Evolutionary conservation across 1,284 basidiomycete genomes (phyloP), one percentile per base, ranked within the genome.

Genomic region (Grifola frondosa): DNA sequence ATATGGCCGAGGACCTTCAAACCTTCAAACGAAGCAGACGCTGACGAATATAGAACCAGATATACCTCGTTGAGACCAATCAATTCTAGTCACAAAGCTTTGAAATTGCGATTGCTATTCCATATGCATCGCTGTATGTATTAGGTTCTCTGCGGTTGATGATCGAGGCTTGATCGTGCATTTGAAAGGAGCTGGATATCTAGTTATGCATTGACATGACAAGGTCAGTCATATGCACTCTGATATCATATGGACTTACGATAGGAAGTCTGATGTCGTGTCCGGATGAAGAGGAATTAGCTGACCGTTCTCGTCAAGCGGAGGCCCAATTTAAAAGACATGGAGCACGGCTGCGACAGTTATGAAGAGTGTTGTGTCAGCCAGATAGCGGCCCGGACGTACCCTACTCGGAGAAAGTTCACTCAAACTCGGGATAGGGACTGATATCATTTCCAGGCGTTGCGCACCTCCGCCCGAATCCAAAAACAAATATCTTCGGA

Each of bases 401-500:
- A n/a, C n/a, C n/a, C n/a, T n/a, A n/a, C n/a, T n/a, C n/a, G n/a
- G n/a, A n/a, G n/a, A n/a, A n/a, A n/a, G n/a, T n/a, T n/a, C n/a
- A n/a, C n/a, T 28, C 24, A n/a, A n/a, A n/a, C n/a, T n/a, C n/a
- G n/a, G n/a, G n/a, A n/a, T n/a, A n/a, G n/a, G n/a, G n/a, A n/a
- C n/a, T n/a, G n/a, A n/a, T n/a, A n/a, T n/a, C n/a, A n/a, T n/a
- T n/a, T n/a, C n/a, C n/a, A n/a, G n/a, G n/a, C n/a, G n/a, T n/a
- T 12, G 24, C 42, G 15, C 13, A 46, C 48, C 49, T 23, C 30
- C 53, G 23, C 17, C 49, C 51, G 23, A 49, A 52, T 1, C 56
- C 54, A 37, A 72, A 58, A 6, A 36, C 48, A 15, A 30, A 41
- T 4, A 39, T 35, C 4, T 19, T 16, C 1, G 53, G 48, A n/a